phyloP scores from a whole-genome alignment of 768 basidiomycete species.

The Psilocybe sp. region DNA sequence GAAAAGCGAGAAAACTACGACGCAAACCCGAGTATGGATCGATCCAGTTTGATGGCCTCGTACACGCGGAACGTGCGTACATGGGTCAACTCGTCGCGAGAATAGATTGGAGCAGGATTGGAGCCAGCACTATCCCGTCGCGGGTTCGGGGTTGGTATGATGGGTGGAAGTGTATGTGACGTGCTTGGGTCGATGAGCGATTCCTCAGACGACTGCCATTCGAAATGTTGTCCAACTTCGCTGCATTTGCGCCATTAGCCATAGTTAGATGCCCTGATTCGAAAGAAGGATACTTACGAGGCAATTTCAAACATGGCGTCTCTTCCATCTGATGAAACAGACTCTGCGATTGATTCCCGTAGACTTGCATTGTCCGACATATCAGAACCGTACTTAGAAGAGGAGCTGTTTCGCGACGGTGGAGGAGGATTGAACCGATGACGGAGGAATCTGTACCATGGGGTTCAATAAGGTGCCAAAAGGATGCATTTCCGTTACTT shows the following conservation, averaged over 20 bases:
- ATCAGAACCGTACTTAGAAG: slow-evolving; percentile 19
- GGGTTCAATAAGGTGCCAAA: not conserved
- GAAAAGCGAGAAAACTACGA: slow-evolving; percentile 4
- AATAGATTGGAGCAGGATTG: slow-evolving; percentile 18
- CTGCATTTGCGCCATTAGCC: slow-evolving; percentile 6
- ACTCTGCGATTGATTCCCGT: slow-evolving; percentile 21
- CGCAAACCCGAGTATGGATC: slow-evolving; percentile 16
- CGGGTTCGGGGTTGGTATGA: not conserved
- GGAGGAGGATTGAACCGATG: slow-evolving; percentile 61
- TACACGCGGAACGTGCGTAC: slow-evolving; percentile 53
- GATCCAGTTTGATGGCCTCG: slow-evolving; percentile 44
- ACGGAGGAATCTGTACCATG: slow-evolving; percentile 52
- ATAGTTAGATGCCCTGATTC: not conserved
- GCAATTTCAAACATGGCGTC: slow-evolving; percentile 30
- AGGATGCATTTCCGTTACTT: not conserved
- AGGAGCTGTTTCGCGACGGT: slow-evolving; percentile 21
- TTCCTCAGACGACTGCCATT: slow-evolving; percentile 11
- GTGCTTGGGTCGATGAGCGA: slow-evolving; percentile 1
- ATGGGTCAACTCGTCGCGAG: slow-evolving; percentile 42
- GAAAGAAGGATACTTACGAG: slow-evolving; percentile 18
- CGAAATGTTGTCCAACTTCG: slow-evolving; percentile 23
- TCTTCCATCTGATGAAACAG: slow-evolving; percentile 23
- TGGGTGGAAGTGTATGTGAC: not conserved
- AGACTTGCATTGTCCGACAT: slow-evolving; percentile 17
- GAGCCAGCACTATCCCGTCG: not conserved